Evolutionary conservation across 2,329 filamentous ascomycete species (phyloP).

Genomic region (Arachnomyces sp.): DNA sequence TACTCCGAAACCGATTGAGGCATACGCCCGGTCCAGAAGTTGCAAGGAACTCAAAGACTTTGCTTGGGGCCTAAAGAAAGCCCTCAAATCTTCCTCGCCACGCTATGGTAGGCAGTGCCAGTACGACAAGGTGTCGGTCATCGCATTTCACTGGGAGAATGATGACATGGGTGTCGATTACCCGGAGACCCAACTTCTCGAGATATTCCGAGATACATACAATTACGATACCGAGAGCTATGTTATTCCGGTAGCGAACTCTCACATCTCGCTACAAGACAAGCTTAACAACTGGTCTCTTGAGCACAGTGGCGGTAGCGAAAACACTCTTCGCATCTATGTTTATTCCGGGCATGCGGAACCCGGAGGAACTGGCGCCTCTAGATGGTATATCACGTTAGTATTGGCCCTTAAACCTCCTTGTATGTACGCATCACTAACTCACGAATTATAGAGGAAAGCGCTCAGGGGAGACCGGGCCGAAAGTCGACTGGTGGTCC

Average conservation of each 20-base stretch:
- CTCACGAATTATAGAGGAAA: no score
- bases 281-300: no score
- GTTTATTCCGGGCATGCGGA: slow-evolving; percentile 9
- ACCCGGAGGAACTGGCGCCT: not conserved
- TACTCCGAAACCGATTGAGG: no score
- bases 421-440: no score
- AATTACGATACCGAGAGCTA: slow-evolving; percentile 5
- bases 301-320: not conserved
- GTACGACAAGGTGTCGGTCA: slow-evolving; percentile 7
- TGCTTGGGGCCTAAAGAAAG: no score
- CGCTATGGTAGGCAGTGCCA: no score
- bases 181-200: slow-evolving; percentile 7
- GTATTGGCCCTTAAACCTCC: not conserved
- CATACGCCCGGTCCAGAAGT: no score
- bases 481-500: slow-evolving; percentile 4
- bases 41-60: no score
- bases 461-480: not conserved
- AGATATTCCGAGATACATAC: slow-evolving; percentile 4
- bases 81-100: no score
- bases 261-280: no score
- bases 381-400: not conserved
- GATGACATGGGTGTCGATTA: slow-evolving; percentile 6
- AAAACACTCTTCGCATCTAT: slow-evolving; percentile 5
- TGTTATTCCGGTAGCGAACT: not conserved
- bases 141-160: slow-evolving; percentile 10